phyloP scores from a whole-genome alignment of 306 rosid species.

The Urtica urens region DNA sequence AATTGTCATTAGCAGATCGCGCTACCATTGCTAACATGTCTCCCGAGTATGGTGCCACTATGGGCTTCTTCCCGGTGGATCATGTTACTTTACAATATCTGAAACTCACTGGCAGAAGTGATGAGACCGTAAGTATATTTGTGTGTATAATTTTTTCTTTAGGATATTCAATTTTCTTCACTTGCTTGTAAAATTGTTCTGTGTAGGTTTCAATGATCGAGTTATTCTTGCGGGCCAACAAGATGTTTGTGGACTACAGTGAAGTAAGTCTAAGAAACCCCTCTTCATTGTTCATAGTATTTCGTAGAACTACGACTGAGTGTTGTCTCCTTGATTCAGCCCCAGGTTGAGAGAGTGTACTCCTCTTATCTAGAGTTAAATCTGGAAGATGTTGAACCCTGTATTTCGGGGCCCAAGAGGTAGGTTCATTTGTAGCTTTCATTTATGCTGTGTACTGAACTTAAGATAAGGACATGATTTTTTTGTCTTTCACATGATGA shows the following conservation, averaged over 20 bases:
- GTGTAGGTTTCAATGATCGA: slow-evolving; percentile 74
- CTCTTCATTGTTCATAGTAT: neutral
- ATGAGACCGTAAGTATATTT: slow-evolving; percentile 52
- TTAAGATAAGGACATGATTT: neutral
- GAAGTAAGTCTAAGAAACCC: slow-evolving; percentile 37
- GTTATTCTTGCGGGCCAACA: slow-evolving; percentile 69
- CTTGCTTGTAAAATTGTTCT: neutral
- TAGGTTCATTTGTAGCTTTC: slow-evolving; percentile 14
- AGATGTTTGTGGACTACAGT: slow-evolving; percentile 80
- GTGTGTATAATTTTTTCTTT: neutral
- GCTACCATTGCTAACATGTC: slow-evolving; percentile 98
- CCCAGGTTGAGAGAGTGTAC: slow-evolving; percentile 69
- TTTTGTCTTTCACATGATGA: neutral
- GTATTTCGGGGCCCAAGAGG: slow-evolving; percentile 98
- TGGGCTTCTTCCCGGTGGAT: slow-evolving; percentile 99
- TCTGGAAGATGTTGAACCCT: slow-evolving; percentile 78
- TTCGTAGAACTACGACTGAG: no score
- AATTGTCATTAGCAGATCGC: slow-evolving; percentile 80
- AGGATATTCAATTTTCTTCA: neutral
- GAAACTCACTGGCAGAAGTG: slow-evolving; percentile 81
- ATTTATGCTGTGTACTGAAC: slow-evolving; percentile 11
- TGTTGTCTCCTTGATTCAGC: slow-evolving; percentile 36
- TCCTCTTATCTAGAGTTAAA: slow-evolving; percentile 67
- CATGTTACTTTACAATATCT: slow-evolving; percentile 88
- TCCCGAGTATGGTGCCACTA: slow-evolving; percentile 94